Conservation (phyloP, 768 basidiomycete species). For the Termitomyces sp. region DNA sequence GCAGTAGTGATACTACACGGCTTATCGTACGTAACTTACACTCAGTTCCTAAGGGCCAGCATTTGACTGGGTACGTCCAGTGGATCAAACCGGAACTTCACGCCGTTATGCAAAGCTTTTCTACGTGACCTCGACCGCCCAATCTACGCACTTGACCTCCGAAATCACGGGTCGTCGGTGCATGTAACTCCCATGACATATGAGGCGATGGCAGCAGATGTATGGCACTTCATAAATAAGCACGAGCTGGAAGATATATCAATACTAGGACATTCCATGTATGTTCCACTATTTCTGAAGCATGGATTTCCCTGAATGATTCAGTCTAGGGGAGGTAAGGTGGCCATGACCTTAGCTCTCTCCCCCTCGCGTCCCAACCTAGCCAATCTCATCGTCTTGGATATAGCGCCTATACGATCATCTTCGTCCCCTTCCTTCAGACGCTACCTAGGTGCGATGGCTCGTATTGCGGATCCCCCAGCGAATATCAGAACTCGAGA, state of each 20-base stretch:
- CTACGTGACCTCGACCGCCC: conserved; percentile 50
- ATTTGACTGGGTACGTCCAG: conserved; percentile 26
- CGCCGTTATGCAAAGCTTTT: conserved; percentile 69
- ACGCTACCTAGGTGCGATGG: conserved; percentile 64
- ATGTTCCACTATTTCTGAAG: conserved; percentile 18
- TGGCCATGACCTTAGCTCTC: conserved; percentile 62
- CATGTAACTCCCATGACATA: conserved; percentile 70
- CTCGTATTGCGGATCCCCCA: conserved; percentile 47
- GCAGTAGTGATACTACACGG: conserved; percentile 56
- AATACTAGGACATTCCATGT: conserved; percentile 87
- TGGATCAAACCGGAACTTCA: conserved; percentile 84
- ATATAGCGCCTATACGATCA: conserved; percentile 64
- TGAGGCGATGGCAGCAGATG: conserved; percentile 67
- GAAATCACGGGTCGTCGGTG: conserved; percentile 79
- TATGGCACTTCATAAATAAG: conserved; percentile 56
- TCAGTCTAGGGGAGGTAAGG: conserved; percentile 71
- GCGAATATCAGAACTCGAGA: conserved; percentile 46
- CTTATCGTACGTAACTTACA: conserved; percentile 38
- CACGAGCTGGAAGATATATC: conserved; percentile 52
- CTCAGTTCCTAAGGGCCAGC: not conserved
- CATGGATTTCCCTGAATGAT: not conserved
- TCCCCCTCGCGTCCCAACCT: conserved; percentile 25
- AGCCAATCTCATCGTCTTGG: conserved; percentile 61
- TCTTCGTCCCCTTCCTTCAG: conserved; percentile 54
- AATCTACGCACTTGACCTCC: conserved; percentile 70